Base-by-base conservation (phyloP, 495 filamentous ascomycete genomes). In the Xylaria palmicola region DNA sequence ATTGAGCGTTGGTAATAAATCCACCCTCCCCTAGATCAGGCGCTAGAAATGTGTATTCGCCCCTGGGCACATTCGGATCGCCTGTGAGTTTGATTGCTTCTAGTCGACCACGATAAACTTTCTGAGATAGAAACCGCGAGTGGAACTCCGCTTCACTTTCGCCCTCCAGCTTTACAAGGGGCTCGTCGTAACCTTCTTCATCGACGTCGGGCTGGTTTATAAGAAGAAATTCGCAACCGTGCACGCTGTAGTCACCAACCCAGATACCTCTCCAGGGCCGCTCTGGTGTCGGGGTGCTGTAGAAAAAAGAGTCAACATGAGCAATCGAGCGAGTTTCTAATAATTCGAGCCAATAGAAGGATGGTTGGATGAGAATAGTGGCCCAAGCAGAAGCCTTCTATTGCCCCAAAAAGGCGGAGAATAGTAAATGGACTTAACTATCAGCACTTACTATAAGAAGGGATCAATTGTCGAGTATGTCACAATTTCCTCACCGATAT, bases 71-170 rank as follows among this genome's bases (percentile, higher is more conserved):
- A 64, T 97, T 94, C 0, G 85, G 83, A 64, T 98, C 93, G 2
- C 93, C 93, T 0, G 93, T 98, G 32, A 98, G 75, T 69, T 98
- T 98, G 69, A 97, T 84, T 0, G 88, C 93, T 65, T 90, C 85
- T 4, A 97, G 62, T 17, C 84, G 76, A 12, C 90, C 90, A 15
- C 73, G 74, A 65, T 84, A 84, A 0, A 79, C 66, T 13, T 65
- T 67, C 26, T 75, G 70, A 6, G 75, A 62, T 37, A 65, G 54
- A 32, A 72, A 74, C 22, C 77, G 70, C 17, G 66, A 53, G 37
- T 72, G 57, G 62, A 78, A 81, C 52, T 71, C 73, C 19, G 77
- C 72, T 26, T 72, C 63, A 36, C 72, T 74, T 57, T 82, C 75
- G 57, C 56, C 53, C 53, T 73, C 65, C n/a, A 72, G 37, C 45